phyloP scores from a whole-genome alignment of 2,329 filamentous ascomycete species.

The Chaetomium sp. region DNA sequence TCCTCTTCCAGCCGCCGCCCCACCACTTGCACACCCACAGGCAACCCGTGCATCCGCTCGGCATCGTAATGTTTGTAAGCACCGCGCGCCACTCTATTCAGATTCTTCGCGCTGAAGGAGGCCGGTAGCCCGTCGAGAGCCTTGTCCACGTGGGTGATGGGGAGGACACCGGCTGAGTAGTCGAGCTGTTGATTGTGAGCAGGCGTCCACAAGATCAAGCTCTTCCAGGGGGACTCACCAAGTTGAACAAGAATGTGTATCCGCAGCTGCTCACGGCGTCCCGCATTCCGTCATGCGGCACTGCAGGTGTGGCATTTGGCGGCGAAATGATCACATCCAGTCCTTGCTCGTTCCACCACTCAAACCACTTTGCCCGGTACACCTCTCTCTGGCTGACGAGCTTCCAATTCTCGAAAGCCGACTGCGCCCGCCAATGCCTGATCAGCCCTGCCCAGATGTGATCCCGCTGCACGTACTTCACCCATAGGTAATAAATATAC shows the following conservation, averaged over 20 bases:
- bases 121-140: slow-evolving; percentile 65
- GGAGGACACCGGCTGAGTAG: slow-evolving; percentile 80
- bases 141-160: slow-evolving; percentile 81
- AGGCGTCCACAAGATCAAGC: slow-evolving; percentile 12
- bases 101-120: slow-evolving; percentile 60
- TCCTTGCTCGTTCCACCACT: slow-evolving; percentile 76
- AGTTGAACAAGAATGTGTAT: slow-evolving; percentile 91
- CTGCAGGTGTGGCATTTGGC: slow-evolving; percentile 87
- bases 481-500: slow-evolving; percentile 85
- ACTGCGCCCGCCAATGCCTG: slow-evolving; percentile 71
- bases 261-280: slow-evolving; percentile 84
- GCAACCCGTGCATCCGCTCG: slow-evolving; percentile 79
- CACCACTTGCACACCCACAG: slow-evolving; percentile 83
- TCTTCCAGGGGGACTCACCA: slow-evolving; percentile 55
- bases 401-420: slow-evolving; percentile 78
- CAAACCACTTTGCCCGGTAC: slow-evolving; percentile 77
- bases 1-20: slow-evolving; percentile 81
- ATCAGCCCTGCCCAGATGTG: slow-evolving; percentile 77
- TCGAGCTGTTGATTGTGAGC: slow-evolving; percentile 61
- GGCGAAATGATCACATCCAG: slow-evolving; percentile 80
- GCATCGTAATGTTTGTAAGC: slow-evolving; percentile 88
- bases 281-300: slow-evolving; percentile 84
- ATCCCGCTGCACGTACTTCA: slow-evolving; percentile 80
- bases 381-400: slow-evolving; percentile 75
- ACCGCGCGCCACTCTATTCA: slow-evolving; percentile 79